These are phyloP conservation scores for Aschersonia sp. DNA, from an alignment of 2,329 filamentous ascomycete species.

Conservation along the genomic window DNA sequence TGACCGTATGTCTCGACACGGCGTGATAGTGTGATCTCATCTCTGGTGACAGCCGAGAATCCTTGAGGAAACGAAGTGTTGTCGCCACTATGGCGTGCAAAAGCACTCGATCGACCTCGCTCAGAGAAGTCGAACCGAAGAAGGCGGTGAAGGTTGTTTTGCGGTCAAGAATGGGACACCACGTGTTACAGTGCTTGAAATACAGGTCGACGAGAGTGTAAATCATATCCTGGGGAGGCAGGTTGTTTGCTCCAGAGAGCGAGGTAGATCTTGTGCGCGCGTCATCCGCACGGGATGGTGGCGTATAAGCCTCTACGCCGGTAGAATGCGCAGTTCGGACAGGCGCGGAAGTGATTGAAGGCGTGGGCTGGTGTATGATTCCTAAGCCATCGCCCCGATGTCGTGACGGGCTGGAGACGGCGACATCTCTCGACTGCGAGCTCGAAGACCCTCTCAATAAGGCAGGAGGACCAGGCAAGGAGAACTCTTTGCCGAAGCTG, in stretches of 20 bases:
- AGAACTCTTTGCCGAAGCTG: constrained; percentile 8
- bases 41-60: constrained; percentile 20
- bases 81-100: constrained; percentile 29
- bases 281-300: constrained; percentile 1
- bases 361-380: too few relatives aligned
- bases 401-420: background rate
- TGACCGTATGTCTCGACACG: constrained; percentile 22
- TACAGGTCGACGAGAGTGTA: constrained; percentile 46
- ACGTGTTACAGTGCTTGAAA: constrained; percentile 50
- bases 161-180: constrained; percentile 32
- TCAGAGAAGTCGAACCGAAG: constrained; percentile 24
- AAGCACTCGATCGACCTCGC: constrained; percentile 23
- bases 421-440: background rate
- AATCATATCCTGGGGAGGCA: constrained; percentile 44
- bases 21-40: constrained; percentile 23
- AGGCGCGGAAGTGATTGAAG: background rate
- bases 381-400: background rate
- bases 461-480: background rate
- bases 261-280: constrained; percentile 12
- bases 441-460: background rate
- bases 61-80: constrained; percentile 25
- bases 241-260: constrained; percentile 27
- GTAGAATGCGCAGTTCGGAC: background rate
- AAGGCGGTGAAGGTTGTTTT: constrained; percentile 25
- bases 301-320: background rate